Evolutionary conservation across 23 red algal species (phyloP).

Genomic region (Gracilaria domingensis): DNA sequence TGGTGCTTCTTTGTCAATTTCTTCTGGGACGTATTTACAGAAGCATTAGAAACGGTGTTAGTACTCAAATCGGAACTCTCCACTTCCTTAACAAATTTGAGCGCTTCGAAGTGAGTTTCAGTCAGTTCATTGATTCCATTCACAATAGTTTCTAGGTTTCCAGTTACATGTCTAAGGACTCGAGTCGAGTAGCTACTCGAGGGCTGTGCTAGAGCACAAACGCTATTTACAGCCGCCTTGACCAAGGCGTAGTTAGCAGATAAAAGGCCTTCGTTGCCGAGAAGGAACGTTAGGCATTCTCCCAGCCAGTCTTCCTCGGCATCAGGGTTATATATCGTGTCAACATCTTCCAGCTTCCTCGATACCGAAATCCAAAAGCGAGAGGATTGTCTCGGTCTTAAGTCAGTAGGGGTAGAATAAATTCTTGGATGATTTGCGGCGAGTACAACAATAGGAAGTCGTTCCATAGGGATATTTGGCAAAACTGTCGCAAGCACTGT

Average conservation of each 20-base stretch:
- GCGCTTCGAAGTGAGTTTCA: constrained; percentile 48
- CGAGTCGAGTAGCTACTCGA: constrained; percentile 48
- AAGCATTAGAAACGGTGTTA: constrained; percentile 28
- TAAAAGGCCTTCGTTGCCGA: constrained; percentile 41
- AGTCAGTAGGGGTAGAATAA: constrained; percentile 17
- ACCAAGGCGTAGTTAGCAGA: constrained; percentile 9
- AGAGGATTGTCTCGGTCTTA: constrained; percentile 2
- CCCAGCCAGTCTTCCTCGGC: constrained; percentile 57
- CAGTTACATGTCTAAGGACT: constrained; percentile 44
- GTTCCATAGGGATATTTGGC: constrained; percentile 24
- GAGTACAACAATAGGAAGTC: constrained; percentile 25
- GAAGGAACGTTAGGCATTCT: neutral
- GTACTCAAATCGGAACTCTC: neutral
- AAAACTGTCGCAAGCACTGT: constrained; percentile 39
- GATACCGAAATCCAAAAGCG: constrained; percentile 29
- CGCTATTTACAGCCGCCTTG: constrained; percentile 48
- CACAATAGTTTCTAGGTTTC: constrained; percentile 21
- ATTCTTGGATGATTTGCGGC: constrained; percentile 73
- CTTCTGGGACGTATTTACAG: constrained; percentile 22
- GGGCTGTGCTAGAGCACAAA: constrained; percentile 37
- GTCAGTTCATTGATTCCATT: constrained; percentile 32
- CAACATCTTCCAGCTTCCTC: constrained; percentile 20
- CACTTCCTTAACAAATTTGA: constrained; percentile 28
- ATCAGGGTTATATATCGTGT: constrained; percentile 11
- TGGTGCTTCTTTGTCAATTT: constrained; percentile 7